Conservation (phyloP, 495 filamentous ascomycete genomes). For the Penicillium ucsense region DNA sequence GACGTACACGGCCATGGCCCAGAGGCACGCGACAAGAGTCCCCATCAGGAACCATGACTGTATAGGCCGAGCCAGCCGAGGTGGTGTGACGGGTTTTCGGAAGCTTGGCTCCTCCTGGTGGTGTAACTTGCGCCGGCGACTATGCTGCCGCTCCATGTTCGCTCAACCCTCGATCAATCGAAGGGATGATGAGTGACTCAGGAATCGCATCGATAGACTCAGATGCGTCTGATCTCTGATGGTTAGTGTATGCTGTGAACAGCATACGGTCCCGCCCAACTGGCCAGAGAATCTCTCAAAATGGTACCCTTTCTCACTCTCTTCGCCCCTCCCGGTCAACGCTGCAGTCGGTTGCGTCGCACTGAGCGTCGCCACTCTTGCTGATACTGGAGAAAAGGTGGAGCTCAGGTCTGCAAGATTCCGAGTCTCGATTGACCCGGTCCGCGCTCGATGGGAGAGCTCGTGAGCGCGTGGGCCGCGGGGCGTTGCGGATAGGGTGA, state of each 20-base stretch:
- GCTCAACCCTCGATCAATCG: neutral
- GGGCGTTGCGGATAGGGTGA: neutral
- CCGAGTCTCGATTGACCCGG: too few species aligned
- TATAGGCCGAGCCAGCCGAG: neutral
- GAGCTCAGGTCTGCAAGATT: neutral
- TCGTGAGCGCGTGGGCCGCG: too few species aligned
- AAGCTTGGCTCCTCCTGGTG: neutral
- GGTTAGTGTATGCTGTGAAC: too few species aligned
- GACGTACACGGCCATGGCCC: constrained; percentile 13
- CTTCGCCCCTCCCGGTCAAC: too few species aligned
- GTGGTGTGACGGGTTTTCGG: neutral
- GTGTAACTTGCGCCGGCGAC: constrained; percentile 2
- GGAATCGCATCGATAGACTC: too few species aligned
- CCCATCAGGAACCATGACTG: constrained; percentile 3
- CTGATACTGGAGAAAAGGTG: neutral
- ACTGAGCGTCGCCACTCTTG: neutral
- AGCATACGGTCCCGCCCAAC: too few species aligned
- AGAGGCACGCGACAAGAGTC: constrained; percentile 5
- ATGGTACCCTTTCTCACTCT: too few species aligned
- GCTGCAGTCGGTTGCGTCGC: neutral
- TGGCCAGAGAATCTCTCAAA: too few species aligned
- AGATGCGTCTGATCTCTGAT: too few species aligned
- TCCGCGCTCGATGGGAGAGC: too few species aligned
- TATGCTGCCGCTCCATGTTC: constrained; percentile 7
- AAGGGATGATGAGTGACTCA: neutral